Percentiles rank a stretch among this genome's conserved stretches.
Evolutionary conservation across 129 eudicot species (phyloP).

Genomic region (Rutidosis leptorrhynchoides): DNA sequence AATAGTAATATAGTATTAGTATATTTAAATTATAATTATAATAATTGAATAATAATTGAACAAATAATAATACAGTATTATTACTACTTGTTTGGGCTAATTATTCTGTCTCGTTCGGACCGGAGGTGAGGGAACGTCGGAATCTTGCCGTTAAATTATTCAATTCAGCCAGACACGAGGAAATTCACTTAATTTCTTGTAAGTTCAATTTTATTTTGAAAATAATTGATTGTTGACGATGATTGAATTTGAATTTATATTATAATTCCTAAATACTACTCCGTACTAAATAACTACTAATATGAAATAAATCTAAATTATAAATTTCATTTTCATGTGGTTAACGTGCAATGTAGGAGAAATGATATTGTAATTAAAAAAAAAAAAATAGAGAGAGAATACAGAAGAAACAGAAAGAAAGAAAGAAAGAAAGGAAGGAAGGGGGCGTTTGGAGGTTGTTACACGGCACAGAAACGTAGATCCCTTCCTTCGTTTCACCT

Average conservation of each 20-base stretch:
- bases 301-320: background rate
- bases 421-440: conserved; percentile 29
- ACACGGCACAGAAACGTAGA: conserved; percentile 91
- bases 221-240: background rate
- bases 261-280: no score
- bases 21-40: no score
- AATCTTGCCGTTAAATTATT: conserved; percentile 20
- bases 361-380: background rate
- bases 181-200: conserved; percentile 3
- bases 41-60: background rate
- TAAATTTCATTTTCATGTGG: conserved; percentile 33
- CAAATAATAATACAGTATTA: background rate
- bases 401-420: conserved; percentile 5
- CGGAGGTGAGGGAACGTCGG: conserved; percentile 1
- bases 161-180: background rate
- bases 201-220: conserved; percentile 3
- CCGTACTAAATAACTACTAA: no score
- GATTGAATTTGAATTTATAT: background rate
- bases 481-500: conserved; percentile 39
- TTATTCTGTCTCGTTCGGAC: conserved; percentile 8
- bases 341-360: conserved; percentile 78
- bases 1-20: no score
- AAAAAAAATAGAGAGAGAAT: conserved; percentile 26
- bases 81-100: conserved; percentile 15
- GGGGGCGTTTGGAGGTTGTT: conserved; percentile 52